A percentile compares a stretch with the other conserved stretches of the same genome.
These are phyloP conservation scores for Truncatella angustata DNA, from an alignment of 2,329 filamentous ascomycete species.

Conservation along the genomic window DNA sequence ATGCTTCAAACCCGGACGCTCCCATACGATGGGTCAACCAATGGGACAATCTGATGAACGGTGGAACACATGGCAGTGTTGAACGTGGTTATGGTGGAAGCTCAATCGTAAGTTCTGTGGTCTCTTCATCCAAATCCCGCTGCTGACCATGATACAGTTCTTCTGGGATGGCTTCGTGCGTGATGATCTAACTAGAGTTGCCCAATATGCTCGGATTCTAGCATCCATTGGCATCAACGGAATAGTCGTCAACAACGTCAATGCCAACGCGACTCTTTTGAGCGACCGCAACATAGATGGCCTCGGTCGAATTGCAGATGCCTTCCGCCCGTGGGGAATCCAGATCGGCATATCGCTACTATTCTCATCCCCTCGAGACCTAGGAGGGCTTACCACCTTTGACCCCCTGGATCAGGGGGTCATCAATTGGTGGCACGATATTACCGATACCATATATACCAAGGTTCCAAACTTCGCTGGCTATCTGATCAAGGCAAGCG, in stretches of 20 bases:
- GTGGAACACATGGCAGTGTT: constrained; percentile 63
- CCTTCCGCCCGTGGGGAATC: constrained; percentile 66
- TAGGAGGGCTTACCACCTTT: constrained; percentile 58
- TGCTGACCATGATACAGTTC: too few species aligned
- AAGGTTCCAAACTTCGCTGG: constrained; percentile 66
- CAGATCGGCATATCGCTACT: constrained; percentile 65
- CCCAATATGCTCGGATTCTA: constrained; percentile 63
- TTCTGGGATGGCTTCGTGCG: constrained; percentile 56
- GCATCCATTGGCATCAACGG: constrained; percentile 67
- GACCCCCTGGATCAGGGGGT: constrained; percentile 63
- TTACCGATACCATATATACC: constrained; percentile 58
- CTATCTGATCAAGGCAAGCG: constrained; percentile 70
- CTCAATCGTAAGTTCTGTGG: too few species aligned
- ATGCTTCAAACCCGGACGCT: constrained; percentile 48
- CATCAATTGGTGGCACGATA: constrained; percentile 60
- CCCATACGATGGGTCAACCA: constrained; percentile 67
- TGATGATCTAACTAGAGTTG: constrained; percentile 58
- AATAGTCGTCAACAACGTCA: constrained; percentile 70
- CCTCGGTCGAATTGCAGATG: constrained; percentile 60
- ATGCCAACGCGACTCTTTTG: constrained; percentile 61
- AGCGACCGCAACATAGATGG: constrained; percentile 58
- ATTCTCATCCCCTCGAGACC: constrained; percentile 61
- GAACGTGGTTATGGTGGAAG: constrained; percentile 67
- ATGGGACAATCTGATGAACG: constrained; percentile 73
- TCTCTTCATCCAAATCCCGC: too few species aligned